A percentile compares a stretch with the other conserved stretches of the same genome.
phyloP scores from a whole-genome alignment of 2,329 filamentous ascomycete species.

The Atkinsonella texensis region DNA sequence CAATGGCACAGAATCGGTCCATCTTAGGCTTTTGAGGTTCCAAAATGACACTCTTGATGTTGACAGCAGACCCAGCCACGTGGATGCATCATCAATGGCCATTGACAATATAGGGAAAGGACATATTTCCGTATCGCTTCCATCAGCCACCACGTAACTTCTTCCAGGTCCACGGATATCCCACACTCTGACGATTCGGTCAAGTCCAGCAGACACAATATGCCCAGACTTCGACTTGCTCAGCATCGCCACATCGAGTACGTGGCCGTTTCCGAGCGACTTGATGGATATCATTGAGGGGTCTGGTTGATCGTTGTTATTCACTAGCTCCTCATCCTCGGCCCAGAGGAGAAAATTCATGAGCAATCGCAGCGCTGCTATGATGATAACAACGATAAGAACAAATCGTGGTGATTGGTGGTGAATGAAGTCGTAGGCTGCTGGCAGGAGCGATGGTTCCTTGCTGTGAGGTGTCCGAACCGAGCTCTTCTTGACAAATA shows the following conservation, averaged over 20 bases:
- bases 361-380: slow-evolving; percentile 54
- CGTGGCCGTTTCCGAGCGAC: slow-evolving; percentile 50
- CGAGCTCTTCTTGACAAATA: slow-evolving; percentile 59
- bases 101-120: slow-evolving; percentile 50
- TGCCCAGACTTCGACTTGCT: slow-evolving; percentile 50
- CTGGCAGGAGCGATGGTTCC: slow-evolving; percentile 24
- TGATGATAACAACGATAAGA: slow-evolving; percentile 48
- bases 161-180: slow-evolving; percentile 35
- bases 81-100: slow-evolving; percentile 51
- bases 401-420: slow-evolving; percentile 48
- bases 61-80: slow-evolving; percentile 55
- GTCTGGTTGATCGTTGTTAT: slow-evolving; percentile 33
- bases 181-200: slow-evolving; percentile 57
- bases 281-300: slow-evolving; percentile 43
- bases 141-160: slow-evolving; percentile 29
- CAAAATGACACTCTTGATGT: slow-evolving; percentile 44
- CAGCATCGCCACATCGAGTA: slow-evolving; percentile 57
- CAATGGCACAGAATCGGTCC: slow-evolving; percentile 42
- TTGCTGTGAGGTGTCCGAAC: slow-evolving; percentile 45
- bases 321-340: slow-evolving; percentile 37
- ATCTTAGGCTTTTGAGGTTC: slow-evolving; percentile 44
- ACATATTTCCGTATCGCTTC: slow-evolving; percentile 28
- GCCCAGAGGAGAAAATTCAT: slow-evolving; percentile 67
- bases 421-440: slow-evolving; percentile 52
- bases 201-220: slow-evolving; percentile 57